Base-by-base conservation (phyloP, 805 yeast species). In the Candida broadrunensis region DNA sequence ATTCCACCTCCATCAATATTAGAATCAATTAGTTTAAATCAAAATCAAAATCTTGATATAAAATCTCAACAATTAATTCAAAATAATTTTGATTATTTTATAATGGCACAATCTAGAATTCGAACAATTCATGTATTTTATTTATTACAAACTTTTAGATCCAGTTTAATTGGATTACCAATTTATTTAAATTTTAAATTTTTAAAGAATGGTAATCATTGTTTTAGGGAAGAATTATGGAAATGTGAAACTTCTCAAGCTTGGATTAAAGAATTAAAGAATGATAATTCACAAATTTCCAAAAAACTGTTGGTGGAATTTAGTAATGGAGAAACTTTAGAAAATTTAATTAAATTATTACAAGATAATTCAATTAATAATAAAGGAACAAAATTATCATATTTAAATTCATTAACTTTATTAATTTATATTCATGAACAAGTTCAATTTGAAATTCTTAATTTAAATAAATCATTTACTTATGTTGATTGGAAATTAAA, bases 341-440 rank as follows among this genome's bases (percentile, higher is more conserved):
- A 60, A 35, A 65, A 66, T 36, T 66, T 78, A 50, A 53, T 75
- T 39, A 72, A 67, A 73, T 56, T 51, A 62, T 58, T 42, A 56
- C 29, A 59, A 49, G 31, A 23, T 26, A 27, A 30, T 43, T 21
- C 26, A 3, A 35, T 16, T 33, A 18, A 23, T 33, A 23, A 20
- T 33, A 23, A 21, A 20, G 4, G 16, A n/a, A 16, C 36, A n/a
- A 33, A 60, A 19, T 55, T 75, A 27, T 74, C 80, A 3, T 64
- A 70, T 56, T 68, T 75, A 42, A 75, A 83, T 14, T 49, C 76
- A 42, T 57, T 83, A 31, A 73, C 83, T 2, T 65, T 83, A 45
- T 62, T 85, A 45, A 72, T 84, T 64, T 77, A 84, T 15, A 68
- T 85, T 31, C 87, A 84, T 55, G 91, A 84, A 49, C 72, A 70